Conservation (phyloP, 2,329 filamentous ascomycete species). For the Nigrospora sphaerica region DNA sequence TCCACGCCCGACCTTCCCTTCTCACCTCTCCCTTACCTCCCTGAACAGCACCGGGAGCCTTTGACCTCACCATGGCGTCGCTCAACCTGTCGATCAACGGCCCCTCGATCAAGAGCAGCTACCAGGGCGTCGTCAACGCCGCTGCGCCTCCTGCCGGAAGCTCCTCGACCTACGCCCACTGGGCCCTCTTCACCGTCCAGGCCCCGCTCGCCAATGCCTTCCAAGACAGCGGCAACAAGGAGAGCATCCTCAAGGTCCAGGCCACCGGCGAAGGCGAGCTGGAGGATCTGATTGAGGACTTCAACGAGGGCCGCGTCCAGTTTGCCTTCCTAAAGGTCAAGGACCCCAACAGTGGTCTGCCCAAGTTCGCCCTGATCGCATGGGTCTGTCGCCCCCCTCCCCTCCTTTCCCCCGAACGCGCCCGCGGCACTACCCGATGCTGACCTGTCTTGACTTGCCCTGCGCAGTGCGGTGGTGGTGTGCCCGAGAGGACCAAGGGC, state of each 20-base stretch:
- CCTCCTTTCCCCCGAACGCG: background rate
- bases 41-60: background rate
- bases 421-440: too few relatives aligned
- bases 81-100: conserved; percentile 75
- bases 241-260: conserved; percentile 93
- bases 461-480: conserved; percentile 76
- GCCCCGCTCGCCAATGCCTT: conserved; percentile 90
- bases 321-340: conserved; percentile 97
- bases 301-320: conserved; percentile 93
- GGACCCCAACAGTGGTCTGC: conserved; percentile 81
- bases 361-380: conserved; percentile 88
- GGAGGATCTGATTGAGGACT: conserved; percentile 84
- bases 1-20: background rate
- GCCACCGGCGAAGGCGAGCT: conserved; percentile 90
- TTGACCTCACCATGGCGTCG: conserved; percentile 56
- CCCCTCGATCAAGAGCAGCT: conserved; percentile 79
- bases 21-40: background rate
- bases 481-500: conserved; percentile 96
- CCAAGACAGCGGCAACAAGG: conserved; percentile 77
- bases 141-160: conserved; percentile 38
- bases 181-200: conserved; percentile 90
- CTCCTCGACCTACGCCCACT: conserved; percentile 82
- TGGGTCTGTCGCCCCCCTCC: conserved; percentile 49
- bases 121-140: conserved; percentile 50
- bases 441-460: background rate